Percentiles rank a stretch among this genome's conserved stretches.
phyloP scores from a whole-genome alignment of 2,329 filamentous ascomycete species.

The Alternaria tenuissima region DNA sequence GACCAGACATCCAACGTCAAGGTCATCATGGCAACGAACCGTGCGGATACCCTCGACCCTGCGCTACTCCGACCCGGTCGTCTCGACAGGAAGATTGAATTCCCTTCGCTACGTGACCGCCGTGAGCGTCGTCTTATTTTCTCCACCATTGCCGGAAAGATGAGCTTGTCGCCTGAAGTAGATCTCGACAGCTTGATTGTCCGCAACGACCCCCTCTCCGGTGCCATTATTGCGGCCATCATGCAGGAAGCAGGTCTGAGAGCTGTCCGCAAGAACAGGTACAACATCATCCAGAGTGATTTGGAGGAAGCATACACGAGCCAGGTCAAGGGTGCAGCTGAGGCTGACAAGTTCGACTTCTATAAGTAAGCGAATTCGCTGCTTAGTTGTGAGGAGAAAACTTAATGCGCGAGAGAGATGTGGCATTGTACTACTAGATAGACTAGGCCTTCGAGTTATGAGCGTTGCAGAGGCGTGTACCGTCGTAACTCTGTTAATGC shows the following conservation, averaged over 20 bases:
- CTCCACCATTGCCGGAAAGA: conserved; percentile 94
- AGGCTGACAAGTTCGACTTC: conserved; percentile 81
- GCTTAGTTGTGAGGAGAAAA: neutral
- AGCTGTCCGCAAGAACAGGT: conserved; percentile 95
- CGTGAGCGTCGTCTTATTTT: conserved; percentile 97
- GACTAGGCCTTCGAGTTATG: conserved; percentile 6
- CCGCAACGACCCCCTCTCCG: conserved; percentile 92
- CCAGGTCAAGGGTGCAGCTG: conserved; percentile 86
- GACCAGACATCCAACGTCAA: conserved; percentile 99
- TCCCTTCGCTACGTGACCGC: conserved; percentile 91
- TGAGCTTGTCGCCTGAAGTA: conserved; percentile 96
- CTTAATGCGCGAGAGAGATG: conserved; percentile 7
- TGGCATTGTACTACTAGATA: conserved; percentile 35
- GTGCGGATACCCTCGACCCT: conserved; percentile 95
- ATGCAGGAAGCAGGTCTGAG: conserved; percentile 98
- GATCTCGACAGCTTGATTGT: conserved; percentile 96
- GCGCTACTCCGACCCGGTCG: conserved; percentile 93
- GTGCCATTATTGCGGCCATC: conserved; percentile 95
- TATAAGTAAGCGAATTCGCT: conserved; percentile 44
- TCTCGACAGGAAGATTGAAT: conserved; percentile 98
- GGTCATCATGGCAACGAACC: conserved; percentile 99
- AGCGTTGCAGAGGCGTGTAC: neutral
- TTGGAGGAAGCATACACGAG: conserved; percentile 96
- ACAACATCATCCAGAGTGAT: conserved; percentile 98
- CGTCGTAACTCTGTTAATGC: neutral